Evolutionary conservation across 176 grass and related monocot species (phyloP), one percentile per base, ranked within the genome.

Genomic region (Phragmites australis): DNA sequence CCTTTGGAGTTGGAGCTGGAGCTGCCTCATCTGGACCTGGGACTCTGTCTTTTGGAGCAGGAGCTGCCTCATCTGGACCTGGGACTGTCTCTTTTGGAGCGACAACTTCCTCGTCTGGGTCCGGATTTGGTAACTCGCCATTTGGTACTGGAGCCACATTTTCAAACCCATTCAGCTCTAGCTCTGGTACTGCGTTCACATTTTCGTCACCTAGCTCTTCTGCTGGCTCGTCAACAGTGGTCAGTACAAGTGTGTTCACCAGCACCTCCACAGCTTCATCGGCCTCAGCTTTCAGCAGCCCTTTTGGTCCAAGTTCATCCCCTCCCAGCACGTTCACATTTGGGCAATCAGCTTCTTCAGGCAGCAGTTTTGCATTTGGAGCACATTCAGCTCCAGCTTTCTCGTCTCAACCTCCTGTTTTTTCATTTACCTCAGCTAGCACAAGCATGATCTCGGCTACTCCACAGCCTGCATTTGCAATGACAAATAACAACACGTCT

Each of bases 201-300:
- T 85, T 91, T 88, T 81, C 89, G 81, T 76, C 89, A 51, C 70
- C 72, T 67, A 87, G 81, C 71, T 60, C 85, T 72, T 81, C 90
- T 67, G 52, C 80, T 62, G 55, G 59, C 37, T 63, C 72, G 9
- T 78, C 87, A 40, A 69, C 78, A 42, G 53, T 17, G 34, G 52
- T 57, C 15, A 70, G 54, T 67, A 62, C 78, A 29, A 83, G 76
- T 66, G 72, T 83, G 59, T 89, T 87, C 63, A 49, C 72, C 60
- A 78, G 60, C 37, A 65, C 65, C 14, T 65, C 81, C 6, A 32
- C 23, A 1, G 57, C 83, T 50, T 90, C 84, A 15, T 65, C 83
- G 1, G 57, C 92, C 18, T 41, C 88, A 3, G 43, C 64, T 64
- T 81, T 84, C 61, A 70, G 67, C 74, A 81, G 66, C 68, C 71